A percentile compares a stretch with the other conserved stretches of the same genome.
Evolutionary conservation across 2,329 filamentous ascomycete genomes (phyloP).

Genomic region (Nemania sp.): DNA sequence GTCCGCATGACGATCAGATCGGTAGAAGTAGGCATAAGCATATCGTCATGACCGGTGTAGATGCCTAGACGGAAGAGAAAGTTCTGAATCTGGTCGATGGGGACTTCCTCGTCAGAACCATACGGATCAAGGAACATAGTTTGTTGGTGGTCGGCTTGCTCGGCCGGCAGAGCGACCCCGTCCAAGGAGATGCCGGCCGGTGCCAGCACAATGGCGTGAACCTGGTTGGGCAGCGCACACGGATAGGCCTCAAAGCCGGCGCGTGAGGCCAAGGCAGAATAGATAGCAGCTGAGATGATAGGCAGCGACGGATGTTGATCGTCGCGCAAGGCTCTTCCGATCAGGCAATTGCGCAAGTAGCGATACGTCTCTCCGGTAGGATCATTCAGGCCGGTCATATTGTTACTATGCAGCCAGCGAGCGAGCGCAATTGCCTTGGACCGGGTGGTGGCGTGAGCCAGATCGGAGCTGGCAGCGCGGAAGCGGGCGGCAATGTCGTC

Average conservation of each 20-base stretch:
- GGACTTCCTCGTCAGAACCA: slow-evolving; percentile 68
- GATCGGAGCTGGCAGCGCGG: slow-evolving; percentile 51
- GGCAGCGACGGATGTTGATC: slow-evolving; percentile 78
- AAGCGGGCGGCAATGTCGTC: slow-evolving; percentile 66
- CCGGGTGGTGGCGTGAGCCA: slow-evolving; percentile 63
- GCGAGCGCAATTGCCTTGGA: slow-evolving; percentile 70
- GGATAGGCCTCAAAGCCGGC: slow-evolving; percentile 77
- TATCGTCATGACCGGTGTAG: slow-evolving; percentile 48
- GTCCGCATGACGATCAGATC: slow-evolving; percentile 73
- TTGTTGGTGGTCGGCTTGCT: slow-evolving; percentile 47
- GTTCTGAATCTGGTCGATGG: slow-evolving; percentile 58
- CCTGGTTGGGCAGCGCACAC: slow-evolving; percentile 82
- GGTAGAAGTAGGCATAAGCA: slow-evolving; percentile 66
- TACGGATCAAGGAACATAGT: slow-evolving; percentile 87
- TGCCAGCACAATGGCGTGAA: slow-evolving; percentile 76
- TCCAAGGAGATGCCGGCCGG: slow-evolving; percentile 64
- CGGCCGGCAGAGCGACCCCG: slow-evolving; percentile 43
- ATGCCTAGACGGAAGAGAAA: slow-evolving; percentile 58
- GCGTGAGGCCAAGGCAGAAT: slow-evolving; percentile 74
- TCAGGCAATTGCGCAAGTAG: slow-evolving; percentile 82
- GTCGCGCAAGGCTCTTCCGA: slow-evolving; percentile 78
- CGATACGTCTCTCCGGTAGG: slow-evolving; percentile 67
- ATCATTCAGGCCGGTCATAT: slow-evolving; percentile 72
- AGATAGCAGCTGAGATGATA: slow-evolving; percentile 85
- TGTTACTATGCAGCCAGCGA: slow-evolving; percentile 67